Conservation (phyloP, 2,329 filamentous ascomycete species). For the Neonectria sp. region DNA sequence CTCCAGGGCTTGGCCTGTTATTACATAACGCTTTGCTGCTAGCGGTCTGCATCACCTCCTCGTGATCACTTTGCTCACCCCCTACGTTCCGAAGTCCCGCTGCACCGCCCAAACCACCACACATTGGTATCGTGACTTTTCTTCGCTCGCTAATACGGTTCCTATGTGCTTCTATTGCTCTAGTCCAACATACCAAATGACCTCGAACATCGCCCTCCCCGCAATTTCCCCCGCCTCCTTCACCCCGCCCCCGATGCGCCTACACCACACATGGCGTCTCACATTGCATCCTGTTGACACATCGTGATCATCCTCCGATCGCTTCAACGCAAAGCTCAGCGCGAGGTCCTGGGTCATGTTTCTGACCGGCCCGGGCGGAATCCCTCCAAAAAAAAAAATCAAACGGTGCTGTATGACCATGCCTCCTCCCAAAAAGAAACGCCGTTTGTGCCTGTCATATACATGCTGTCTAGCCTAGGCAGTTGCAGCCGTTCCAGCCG, state of each 20-base stretch:
- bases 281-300: conserved; percentile 13
- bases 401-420: conserved; percentile 34
- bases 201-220: conserved; percentile 6
- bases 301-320: conserved; percentile 7
- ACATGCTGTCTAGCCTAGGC: conserved; percentile 35
- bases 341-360: conserved; percentile 6
- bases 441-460: conserved; percentile 42
- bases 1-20: conserved; percentile 27
- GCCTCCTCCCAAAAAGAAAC: conserved; percentile 39
- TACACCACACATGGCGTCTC: conserved; percentile 11
- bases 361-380: conserved; percentile 14
- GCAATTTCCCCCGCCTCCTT: conserved; percentile 4
- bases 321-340: conserved; percentile 10
- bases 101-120: conserved; percentile 33
- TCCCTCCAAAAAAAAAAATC: conserved; percentile 23
- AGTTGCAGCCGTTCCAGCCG: conserved; percentile 31
- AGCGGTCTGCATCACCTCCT: conserved; percentile 41
- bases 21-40: conserved; percentile 47
- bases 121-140: conserved; percentile 45
- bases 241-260: neutral
- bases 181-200: conserved; percentile 18
- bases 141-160: conserved; percentile 21
- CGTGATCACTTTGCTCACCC: conserved; percentile 26
- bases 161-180: conserved; percentile 21
- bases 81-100: conserved; percentile 10